Conservation (phyloP, 148 eudicot genomes). For the Polygonum maritimum region DNA sequence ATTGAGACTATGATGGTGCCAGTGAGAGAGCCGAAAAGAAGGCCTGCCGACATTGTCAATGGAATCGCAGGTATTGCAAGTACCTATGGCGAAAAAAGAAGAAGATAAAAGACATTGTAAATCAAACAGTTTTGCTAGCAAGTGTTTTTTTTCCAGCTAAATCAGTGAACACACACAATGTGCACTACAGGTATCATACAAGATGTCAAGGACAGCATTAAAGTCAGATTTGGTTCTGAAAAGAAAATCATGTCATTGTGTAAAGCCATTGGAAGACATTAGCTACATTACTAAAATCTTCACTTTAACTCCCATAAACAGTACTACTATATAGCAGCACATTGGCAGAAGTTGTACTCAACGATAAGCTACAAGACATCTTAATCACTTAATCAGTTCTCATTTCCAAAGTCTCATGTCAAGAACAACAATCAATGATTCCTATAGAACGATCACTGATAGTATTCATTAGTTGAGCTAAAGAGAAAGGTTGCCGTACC, state of each 20-base stretch:
- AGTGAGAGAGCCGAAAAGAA: conserved; percentile 77
- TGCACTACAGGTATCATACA: background rate
- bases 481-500: conserved; percentile 33
- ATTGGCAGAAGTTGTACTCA: background rate
- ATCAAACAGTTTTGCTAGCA: no score
- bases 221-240: background rate
- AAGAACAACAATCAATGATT: background rate
- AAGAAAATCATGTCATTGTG: background rate
- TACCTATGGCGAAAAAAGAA: conserved; percentile 37
- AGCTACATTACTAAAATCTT: background rate
- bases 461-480: background rate
- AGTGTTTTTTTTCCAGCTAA: background rate
- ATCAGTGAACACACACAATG: background rate
- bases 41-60: conserved; percentile 97
- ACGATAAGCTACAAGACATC: background rate
- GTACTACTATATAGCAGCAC: background rate
- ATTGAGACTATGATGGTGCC: conserved; percentile 91
- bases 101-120: background rate
- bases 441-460: background rate
- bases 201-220: background rate
- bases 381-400: background rate
- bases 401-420: background rate
- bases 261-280: background rate
- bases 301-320: background rate
- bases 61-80: conserved; percentile 99